A percentile compares a stretch with the other conserved stretches of the same genome.
Evolutionary conservation across 1,284 basidiomycete species (phyloP).

Genomic region (Cystobasidiaceae sp.): DNA sequence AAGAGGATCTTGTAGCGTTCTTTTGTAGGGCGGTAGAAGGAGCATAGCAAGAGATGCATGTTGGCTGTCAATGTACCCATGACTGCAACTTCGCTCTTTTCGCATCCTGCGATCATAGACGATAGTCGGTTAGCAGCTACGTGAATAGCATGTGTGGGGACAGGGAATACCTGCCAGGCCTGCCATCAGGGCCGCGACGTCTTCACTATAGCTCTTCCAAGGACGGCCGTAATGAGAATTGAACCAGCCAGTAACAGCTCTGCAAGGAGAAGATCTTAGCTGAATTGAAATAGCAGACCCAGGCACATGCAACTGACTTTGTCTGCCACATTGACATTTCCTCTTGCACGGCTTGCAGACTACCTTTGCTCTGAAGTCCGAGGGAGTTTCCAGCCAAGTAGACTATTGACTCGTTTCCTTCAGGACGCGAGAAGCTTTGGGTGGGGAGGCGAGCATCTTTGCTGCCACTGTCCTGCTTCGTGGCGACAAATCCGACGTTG

Average conservation of each 20-base stretch:
- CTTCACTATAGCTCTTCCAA: slow-evolving; percentile 76
- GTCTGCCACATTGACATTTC: slow-evolving; percentile 84
- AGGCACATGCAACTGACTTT: slow-evolving; percentile 58
- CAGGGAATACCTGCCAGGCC: slow-evolving; percentile 67
- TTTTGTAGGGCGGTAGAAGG: slow-evolving; percentile 84
- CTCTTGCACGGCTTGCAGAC: slow-evolving; percentile 67
- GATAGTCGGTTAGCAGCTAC: neutral
- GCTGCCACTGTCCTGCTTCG: no score
- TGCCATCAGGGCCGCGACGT: slow-evolving; percentile 68
- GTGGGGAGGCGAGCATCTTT: neutral
- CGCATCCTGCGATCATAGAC: slow-evolving; percentile 51
- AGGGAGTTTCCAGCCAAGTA: slow-evolving; percentile 98
- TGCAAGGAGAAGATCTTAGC: slow-evolving; percentile 45
- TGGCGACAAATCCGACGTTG: no score
- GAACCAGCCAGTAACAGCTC: slow-evolving; percentile 88
- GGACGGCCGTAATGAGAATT: slow-evolving; percentile 73
- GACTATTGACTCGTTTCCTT: slow-evolving; percentile 51
- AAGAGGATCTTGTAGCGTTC: slow-evolving; percentile 89
- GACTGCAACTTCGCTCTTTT: slow-evolving; percentile 81
- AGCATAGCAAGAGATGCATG: slow-evolving; percentile 86
- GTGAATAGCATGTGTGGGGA: neutral
- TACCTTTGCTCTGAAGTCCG: slow-evolving; percentile 71
- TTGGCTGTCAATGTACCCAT: slow-evolving; percentile 93
- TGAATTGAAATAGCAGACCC: slow-evolving; percentile 33
- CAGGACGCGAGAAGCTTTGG: neutral